phyloP scores from a whole-genome alignment of 805 yeast species.

The Wickerhamiella australiensis region DNA sequence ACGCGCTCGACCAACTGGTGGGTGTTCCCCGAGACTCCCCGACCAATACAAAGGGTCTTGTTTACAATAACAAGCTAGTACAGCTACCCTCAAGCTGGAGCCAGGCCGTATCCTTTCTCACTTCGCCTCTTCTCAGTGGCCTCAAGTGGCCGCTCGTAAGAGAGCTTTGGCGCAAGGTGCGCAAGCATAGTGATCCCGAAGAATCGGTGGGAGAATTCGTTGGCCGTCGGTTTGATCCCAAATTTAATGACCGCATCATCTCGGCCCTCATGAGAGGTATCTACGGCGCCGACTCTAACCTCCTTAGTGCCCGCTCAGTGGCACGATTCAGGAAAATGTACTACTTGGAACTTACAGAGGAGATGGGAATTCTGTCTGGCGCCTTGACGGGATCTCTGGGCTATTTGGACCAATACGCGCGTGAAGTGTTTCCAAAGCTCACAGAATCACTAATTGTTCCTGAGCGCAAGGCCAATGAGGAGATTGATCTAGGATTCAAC shows the following conservation, averaged over 20 bases:
- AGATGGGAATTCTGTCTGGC: slow-evolving; percentile 43
- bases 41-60: slow-evolving; percentile 62
- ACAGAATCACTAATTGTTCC: slow-evolving; percentile 9
- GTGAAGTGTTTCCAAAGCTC: slow-evolving; percentile 22
- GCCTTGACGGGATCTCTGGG: slow-evolving; percentile 30
- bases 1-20: slow-evolving; percentile 38
- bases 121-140: slow-evolving; percentile 32
- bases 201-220: slow-evolving; percentile 63
- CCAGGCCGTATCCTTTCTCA: slow-evolving; percentile 13
- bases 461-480: slow-evolving; percentile 11
- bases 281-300: slow-evolving; percentile 70
- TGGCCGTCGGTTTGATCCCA: slow-evolving; percentile 53
- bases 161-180: slow-evolving; percentile 25
- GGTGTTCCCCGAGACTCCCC: slow-evolving; percentile 46
- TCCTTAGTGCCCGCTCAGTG: slow-evolving; percentile 46
- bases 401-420: slow-evolving; percentile 21
- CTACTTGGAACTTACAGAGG: slow-evolving; percentile 39
- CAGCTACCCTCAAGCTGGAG: slow-evolving; percentile 23
- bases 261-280: slow-evolving; percentile 84
- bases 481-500: slow-evolving; percentile 2
- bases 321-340: slow-evolving; percentile 46
- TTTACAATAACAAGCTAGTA: slow-evolving; percentile 29
- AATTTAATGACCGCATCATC: slow-evolving; percentile 41
- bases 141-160: slow-evolving; percentile 42
- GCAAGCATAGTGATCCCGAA: slow-evolving; percentile 33